A percentile compares a stretch with the other conserved stretches of the same genome.
Evolutionary conservation across 2,329 filamentous ascomycete species (phyloP).

Genomic region (Clonostachys chloroleuca): DNA sequence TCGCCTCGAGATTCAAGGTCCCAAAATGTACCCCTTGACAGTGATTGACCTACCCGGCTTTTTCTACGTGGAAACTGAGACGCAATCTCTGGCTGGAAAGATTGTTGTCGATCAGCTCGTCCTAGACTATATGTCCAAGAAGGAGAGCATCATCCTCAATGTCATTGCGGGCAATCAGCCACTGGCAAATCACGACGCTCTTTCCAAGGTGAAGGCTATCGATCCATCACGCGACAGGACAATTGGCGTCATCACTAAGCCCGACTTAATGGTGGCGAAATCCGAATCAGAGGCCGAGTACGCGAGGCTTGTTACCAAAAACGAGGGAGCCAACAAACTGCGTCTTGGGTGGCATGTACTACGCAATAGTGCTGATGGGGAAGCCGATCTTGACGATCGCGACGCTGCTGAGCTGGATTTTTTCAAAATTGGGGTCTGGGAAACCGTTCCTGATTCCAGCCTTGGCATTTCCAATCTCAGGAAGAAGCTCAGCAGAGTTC

Average conservation of each 20-base stretch:
- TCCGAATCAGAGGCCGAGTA: too few relatives aligned
- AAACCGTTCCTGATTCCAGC: constrained; percentile 5
- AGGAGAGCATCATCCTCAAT: constrained; percentile 55
- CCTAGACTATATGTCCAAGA: constrained; percentile 48
- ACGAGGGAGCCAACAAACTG: constrained; percentile 17
- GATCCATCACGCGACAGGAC: constrained; percentile 41
- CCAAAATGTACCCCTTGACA: constrained; percentile 38
- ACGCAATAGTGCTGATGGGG: constrained; percentile 32
- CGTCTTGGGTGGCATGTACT: constrained; percentile 45
- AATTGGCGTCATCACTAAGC: constrained; percentile 54
- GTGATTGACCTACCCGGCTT: constrained; percentile 52
- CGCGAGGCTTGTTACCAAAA: constrained; percentile 10
- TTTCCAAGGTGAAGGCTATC: constrained; percentile 32
- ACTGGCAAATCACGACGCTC: constrained; percentile 45
- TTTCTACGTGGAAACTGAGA: constrained; percentile 20
- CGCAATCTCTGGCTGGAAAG: constrained; percentile 21
- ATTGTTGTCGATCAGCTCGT: constrained; percentile 29
- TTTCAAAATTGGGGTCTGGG: constrained; percentile 15
- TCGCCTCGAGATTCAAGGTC: constrained; percentile 38
- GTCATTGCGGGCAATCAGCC: constrained; percentile 45
- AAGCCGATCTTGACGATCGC: constrained; percentile 8
- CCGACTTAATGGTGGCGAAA: constrained; percentile 30
- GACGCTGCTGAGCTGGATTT: constrained; percentile 18
- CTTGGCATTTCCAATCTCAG: constrained; percentile 4
- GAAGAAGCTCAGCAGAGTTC: constrained; percentile 5